Base-by-base conservation (phyloP, 306 rosid species). In the Abrus pulchellus region DNA sequence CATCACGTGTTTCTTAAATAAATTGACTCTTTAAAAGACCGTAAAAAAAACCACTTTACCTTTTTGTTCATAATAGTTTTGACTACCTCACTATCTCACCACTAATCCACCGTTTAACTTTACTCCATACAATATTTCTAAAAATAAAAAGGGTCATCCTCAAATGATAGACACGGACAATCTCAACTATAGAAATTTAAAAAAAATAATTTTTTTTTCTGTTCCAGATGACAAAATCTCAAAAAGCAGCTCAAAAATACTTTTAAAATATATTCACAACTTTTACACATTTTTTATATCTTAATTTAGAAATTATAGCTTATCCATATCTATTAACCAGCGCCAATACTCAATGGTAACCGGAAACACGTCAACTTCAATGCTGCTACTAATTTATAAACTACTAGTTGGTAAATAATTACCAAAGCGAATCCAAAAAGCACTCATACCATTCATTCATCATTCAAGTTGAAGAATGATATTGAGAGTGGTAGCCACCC, bases 311-410 rank as follows among this genome's bases (percentile, higher is more conserved):
- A 20, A 20, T 20, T 20, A 20, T 20, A 20, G 20, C 0, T 20
- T 20, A 20, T 20, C 20, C 20, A 20, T 20, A 20, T 20, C 20
- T 20, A 36, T 36, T 2, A 36, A 36, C 40, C 40, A 2, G 40
- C 40, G 40, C 1, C 40, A 36, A 4, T 36, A 36, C 4, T 20
- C 20, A 20, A 20, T 36, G 48, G 28, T 52, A 11, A 32, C 38
- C 45, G 32, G 20, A 20, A 71, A 50, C 61, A 4, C 48, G 66
- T 52, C 74, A 28, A 20, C 64, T 64, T 65, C 29, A 38, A 65
- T 36, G 54, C 5, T 27, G 6, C 8, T n/a, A 48, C 6, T 9
- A 14, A 13, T 12, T 52, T 40, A 38, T 11, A 50, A 38, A 27
- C 53, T 43, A 5, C 49, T 27, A n/a, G 32, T 54, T n/a, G 11